Conservation (phyloP, 345 rosid genomes). For the Bruguiera sexangula region DNA sequence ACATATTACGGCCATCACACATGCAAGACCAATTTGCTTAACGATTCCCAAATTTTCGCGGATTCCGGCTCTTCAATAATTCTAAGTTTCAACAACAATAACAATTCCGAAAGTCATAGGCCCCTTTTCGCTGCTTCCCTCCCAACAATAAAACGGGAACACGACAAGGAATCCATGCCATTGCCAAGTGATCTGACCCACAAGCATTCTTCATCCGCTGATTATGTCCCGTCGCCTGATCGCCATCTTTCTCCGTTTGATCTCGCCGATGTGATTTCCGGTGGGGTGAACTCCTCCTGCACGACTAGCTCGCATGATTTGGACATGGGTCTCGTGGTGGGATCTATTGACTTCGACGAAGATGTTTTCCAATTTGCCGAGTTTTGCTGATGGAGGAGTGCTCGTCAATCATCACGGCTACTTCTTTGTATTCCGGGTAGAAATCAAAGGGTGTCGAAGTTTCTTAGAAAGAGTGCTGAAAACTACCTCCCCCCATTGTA, state of each 20-base stretch:
- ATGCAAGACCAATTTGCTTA: slow-evolving; percentile 30
- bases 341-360: slow-evolving; percentile 12
- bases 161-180: neutral
- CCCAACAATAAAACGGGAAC: slow-evolving; percentile 28
- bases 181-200: slow-evolving; percentile 5
- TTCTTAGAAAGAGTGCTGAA: too few species aligned
- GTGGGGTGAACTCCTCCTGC: slow-evolving; percentile 23
- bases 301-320: slow-evolving; percentile 7
- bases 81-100: neutral
- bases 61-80: neutral
- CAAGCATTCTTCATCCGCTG: slow-evolving; percentile 21
- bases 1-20: slow-evolving; percentile 65
- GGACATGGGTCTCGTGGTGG: slow-evolving; percentile 14
- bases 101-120: too few species aligned
- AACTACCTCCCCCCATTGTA: too few species aligned
- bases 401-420: neutral
- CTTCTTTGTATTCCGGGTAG: neutral
- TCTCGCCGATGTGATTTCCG: slow-evolving; percentile 21
- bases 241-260: slow-evolving; percentile 6
- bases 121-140: slow-evolving; percentile 5
- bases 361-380: slow-evolving; percentile 6
- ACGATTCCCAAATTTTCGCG: slow-evolving; percentile 16
- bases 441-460: neutral
- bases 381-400: neutral
- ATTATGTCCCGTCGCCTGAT: slow-evolving; percentile 15